These are phyloP conservation scores for Paradendryphiella salina DNA, from an alignment of 2,329 filamentous ascomycete species.

Conservation along the genomic window DNA sequence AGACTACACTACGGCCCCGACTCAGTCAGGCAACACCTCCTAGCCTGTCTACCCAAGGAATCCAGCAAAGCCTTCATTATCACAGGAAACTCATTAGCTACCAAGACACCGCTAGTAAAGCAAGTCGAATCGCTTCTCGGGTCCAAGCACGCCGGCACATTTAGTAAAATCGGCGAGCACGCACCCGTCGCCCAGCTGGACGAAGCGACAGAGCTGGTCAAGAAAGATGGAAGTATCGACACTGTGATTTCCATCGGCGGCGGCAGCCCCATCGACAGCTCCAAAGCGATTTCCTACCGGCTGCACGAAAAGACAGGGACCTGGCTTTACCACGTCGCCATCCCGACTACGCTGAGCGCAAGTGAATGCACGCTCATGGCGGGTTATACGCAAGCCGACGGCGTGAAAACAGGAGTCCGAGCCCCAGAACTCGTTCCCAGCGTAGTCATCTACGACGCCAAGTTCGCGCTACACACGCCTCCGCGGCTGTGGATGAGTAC, in stretches of 20 bases:
- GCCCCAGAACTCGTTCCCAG: slow-evolving; percentile 51
- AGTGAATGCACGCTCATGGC: slow-evolving; percentile 60
- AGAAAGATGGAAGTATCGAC: slow-evolving; percentile 53
- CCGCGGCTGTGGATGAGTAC: slow-evolving; percentile 56
- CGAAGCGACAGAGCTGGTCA: slow-evolving; percentile 54
- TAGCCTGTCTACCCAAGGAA: slow-evolving; percentile 50
- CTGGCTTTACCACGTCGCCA: slow-evolving; percentile 46
- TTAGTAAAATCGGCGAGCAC: slow-evolving; percentile 59
- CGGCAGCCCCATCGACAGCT: slow-evolving; percentile 57
- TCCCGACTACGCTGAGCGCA: slow-evolving; percentile 51
- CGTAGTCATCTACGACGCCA: slow-evolving; percentile 59
- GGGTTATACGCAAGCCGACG: slow-evolving; percentile 56
- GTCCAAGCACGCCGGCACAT: slow-evolving; percentile 57
- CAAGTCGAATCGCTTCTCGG: slow-evolving; percentile 56
- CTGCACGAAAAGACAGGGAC: slow-evolving; percentile 42
- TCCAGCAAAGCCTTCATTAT: slow-evolving; percentile 61
- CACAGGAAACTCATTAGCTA: slow-evolving; percentile 58
- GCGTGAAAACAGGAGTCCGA: slow-evolving; percentile 55
- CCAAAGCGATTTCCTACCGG: slow-evolving; percentile 46
- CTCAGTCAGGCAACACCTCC: slow-evolving; percentile 53
- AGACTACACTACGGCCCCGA: slow-evolving; percentile 56
- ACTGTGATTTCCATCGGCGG: slow-evolving; percentile 61
- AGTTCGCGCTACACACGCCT: slow-evolving; percentile 57
- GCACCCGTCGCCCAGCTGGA: slow-evolving; percentile 60
- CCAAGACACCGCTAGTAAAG: slow-evolving; percentile 57